A percentile compares a stretch with the other conserved stretches of the same genome.
These are phyloP conservation scores for Teunomyces kruisii DNA, from an alignment of 805 yeast species.

Conservation along the genomic window DNA sequence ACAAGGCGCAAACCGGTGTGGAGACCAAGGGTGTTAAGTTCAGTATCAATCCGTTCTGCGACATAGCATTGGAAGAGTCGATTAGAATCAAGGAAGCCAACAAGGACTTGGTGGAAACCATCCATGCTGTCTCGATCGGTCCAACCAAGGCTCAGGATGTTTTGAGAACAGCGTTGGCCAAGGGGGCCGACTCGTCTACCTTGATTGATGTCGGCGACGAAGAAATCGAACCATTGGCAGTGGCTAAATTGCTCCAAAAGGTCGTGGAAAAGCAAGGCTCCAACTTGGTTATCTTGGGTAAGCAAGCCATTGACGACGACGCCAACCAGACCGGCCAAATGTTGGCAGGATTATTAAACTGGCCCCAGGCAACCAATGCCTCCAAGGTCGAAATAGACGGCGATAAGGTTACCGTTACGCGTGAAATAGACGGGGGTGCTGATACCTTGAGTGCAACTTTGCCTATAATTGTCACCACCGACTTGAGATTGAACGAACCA, in stretches of 20 bases:
- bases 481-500: slow-evolving; percentile 90
- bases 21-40: slow-evolving; percentile 89
- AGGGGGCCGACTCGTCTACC: slow-evolving; percentile 88
- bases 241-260: slow-evolving; percentile 80
- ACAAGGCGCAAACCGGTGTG: slow-evolving; percentile 78
- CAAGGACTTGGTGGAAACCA: slow-evolving; percentile 67
- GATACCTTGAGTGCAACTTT: slow-evolving; percentile 74
- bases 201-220: slow-evolving; percentile 73
- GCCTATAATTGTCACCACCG: slow-evolving; percentile 89
- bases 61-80: slow-evolving; percentile 96
- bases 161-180: slow-evolving; percentile 86
- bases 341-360: slow-evolving; percentile 86
- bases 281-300: slow-evolving; percentile 86
- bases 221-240: slow-evolving; percentile 81
- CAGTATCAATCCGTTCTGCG: slow-evolving; percentile 95
- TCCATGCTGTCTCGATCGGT: slow-evolving; percentile 92
- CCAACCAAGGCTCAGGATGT: slow-evolving; percentile 84
- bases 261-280: slow-evolving; percentile 68
- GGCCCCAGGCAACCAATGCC: slow-evolving; percentile 98
- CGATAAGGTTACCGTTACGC: slow-evolving; percentile 66
- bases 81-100: slow-evolving; percentile 67
- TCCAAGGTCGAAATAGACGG: slow-evolving; percentile 70
- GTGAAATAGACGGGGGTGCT: slow-evolving; percentile 96
- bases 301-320: slow-evolving; percentile 96
- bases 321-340: slow-evolving; percentile 95